phyloP scores from a whole-genome alignment of 73 alveolate species.

The Tetrahymena borealis region DNA sequence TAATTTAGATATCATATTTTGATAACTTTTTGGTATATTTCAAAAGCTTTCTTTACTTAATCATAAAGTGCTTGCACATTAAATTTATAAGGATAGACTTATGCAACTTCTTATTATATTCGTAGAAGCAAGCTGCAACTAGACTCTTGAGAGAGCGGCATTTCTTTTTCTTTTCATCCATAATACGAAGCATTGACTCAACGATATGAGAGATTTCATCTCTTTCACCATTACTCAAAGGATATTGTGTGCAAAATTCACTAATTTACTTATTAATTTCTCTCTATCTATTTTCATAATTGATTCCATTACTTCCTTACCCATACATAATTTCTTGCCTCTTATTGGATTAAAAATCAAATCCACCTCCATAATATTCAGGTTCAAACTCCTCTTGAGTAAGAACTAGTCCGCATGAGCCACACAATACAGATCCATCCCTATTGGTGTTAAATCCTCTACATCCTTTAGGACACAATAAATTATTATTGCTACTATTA shows the following conservation, averaged over 20 bases:
- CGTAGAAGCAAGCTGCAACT: background rate
- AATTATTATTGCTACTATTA: background rate
- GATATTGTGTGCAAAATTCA: background rate
- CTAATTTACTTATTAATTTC: background rate
- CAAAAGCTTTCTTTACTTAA: background rate
- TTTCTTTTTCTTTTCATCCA: background rate
- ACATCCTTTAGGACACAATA: background rate
- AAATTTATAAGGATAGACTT: background rate
- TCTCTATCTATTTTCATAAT: background rate
- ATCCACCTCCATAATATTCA: background rate
- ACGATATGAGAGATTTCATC: background rate
- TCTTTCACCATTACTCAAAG: background rate
- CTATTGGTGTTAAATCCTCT: background rate
- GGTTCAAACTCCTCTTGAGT: background rate
- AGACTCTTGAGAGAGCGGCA: background rate
- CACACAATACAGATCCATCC: background rate
- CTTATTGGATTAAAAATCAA: background rate
- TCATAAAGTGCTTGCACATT: background rate
- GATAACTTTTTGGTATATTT: background rate
- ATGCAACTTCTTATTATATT: background rate
- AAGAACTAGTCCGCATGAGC: background rate
- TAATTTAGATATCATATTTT: background rate
- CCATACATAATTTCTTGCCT: background rate
- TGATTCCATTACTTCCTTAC: background rate
- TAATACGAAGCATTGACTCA: background rate